These are phyloP conservation scores for Tetrahymena borealis DNA, from an alignment of 73 alveolate genomes.

Conservation along the genomic window DNA sequence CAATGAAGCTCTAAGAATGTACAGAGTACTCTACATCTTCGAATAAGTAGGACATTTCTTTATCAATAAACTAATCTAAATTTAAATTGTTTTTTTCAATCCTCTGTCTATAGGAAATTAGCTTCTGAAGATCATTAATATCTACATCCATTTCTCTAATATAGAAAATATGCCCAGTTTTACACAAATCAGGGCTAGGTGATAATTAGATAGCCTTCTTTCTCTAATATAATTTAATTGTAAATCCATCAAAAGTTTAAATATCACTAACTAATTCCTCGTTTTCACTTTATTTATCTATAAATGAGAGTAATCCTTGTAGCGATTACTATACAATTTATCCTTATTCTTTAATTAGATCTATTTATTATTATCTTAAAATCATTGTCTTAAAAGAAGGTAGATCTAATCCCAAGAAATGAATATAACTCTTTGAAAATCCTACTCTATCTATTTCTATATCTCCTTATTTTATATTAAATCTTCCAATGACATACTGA, in stretches of 20 bases:
- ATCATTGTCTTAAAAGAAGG: neutral
- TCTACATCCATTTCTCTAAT: too few relatives aligned
- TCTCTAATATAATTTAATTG: too few relatives aligned
- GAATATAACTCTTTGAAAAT: neutral
- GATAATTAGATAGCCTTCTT: too few relatives aligned
- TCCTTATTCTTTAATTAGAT: neutral
- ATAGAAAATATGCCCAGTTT: too few relatives aligned
- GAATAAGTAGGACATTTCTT: too few relatives aligned
- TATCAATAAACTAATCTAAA: too few relatives aligned
- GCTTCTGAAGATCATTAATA: too few relatives aligned
- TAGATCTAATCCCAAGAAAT: neutral
- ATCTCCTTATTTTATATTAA: neutral
- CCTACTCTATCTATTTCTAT: neutral
- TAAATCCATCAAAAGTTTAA: neutral
- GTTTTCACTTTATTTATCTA: neutral
- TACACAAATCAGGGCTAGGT: too few relatives aligned
- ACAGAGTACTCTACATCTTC: too few relatives aligned
- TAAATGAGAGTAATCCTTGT: neutral
- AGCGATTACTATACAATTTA: neutral
- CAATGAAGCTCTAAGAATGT: too few relatives aligned
- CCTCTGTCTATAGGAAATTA: too few relatives aligned
- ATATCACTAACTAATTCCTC: neutral
- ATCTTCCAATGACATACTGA: neutral
- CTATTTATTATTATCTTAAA: neutral
- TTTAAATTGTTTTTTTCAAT: too few relatives aligned